Evolutionary conservation across 2,329 filamentous ascomycete species (phyloP).

Genomic region (Aspergillus pseudoglaucus): DNA sequence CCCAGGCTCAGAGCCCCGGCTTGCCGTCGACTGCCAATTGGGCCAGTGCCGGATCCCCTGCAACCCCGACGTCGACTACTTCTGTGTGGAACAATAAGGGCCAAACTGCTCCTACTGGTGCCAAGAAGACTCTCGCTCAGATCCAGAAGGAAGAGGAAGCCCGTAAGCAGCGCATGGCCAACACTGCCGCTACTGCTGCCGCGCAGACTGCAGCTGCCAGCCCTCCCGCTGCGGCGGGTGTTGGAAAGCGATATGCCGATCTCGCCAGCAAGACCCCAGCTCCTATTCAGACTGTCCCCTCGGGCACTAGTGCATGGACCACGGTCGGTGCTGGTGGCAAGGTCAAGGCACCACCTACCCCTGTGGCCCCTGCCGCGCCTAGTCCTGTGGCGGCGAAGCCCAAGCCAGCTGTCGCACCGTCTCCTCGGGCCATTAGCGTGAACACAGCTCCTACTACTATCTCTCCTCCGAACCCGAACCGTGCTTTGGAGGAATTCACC

Average conservation of each 20-base stretch:
- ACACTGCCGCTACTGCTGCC: constrained; percentile 40
- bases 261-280: constrained; percentile 71
- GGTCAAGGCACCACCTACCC: constrained; percentile 61
- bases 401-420: constrained; percentile 37
- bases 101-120: constrained; percentile 31
- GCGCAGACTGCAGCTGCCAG: constrained; percentile 43
- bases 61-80: constrained; percentile 47
- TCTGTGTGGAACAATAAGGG: constrained; percentile 49
- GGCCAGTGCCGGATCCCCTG: constrained; percentile 68
- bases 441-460: constrained; percentile 30
- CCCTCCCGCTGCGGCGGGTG: constrained; percentile 39
- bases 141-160: constrained; percentile 95
- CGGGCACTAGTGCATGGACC: constrained; percentile 65
- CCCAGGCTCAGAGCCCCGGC: constrained; percentile 64
- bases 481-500: constrained; percentile 83
- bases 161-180: constrained; percentile 69
- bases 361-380: constrained; percentile 33
- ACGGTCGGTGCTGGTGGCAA: constrained; percentile 94
- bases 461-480: constrained; percentile 41
- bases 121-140: constrained; percentile 86
- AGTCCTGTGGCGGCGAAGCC: constrained; percentile 38
- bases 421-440: constrained; percentile 42
- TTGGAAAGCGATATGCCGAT: constrained; percentile 87
- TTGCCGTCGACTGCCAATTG: constrained; percentile 85
- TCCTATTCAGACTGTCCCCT: constrained; percentile 32